Percentiles rank a stretch among this genome's conserved stretches.
Evolutionary conservation across 805 yeast genomes (phyloP).

Genomic region (Metschnikowia proteae): DNA sequence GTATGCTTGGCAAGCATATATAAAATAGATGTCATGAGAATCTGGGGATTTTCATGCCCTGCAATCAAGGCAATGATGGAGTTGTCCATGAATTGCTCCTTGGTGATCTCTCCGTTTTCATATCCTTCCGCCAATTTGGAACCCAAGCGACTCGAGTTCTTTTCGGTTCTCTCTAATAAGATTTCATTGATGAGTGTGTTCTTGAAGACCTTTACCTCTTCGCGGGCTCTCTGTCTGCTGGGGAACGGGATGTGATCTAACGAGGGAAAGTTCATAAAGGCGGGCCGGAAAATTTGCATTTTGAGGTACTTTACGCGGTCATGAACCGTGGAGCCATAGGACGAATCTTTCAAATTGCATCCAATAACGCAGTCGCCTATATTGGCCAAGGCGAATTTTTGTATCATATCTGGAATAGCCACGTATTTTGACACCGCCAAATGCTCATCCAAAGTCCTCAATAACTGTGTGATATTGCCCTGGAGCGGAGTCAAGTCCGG

Average conservation of each 20-base stretch:
- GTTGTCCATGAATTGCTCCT: conserved; percentile 51
- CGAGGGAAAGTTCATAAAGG: conserved; percentile 53
- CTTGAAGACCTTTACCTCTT: conserved; percentile 28
- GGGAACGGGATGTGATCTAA: conserved; percentile 49
- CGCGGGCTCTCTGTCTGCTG: conserved; percentile 42
- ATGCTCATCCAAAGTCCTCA: conserved; percentile 20
- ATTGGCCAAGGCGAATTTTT: conserved; percentile 46
- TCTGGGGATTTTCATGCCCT: conserved; percentile 62
- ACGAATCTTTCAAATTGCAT: conserved; percentile 41
- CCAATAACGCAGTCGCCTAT: conserved; percentile 51
- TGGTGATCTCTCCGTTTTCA: conserved; percentile 33
- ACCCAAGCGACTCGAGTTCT: conserved; percentile 22
- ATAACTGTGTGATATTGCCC: conserved; percentile 35
- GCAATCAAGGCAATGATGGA: conserved; percentile 54
- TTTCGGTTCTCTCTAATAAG: conserved; percentile 34
- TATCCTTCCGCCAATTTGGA: conserved; percentile 37
- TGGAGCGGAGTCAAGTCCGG: conserved; percentile 40
- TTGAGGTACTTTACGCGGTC: conserved; percentile 42
- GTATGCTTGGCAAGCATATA: conserved; percentile 45
- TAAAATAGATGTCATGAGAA: conserved; percentile 45
- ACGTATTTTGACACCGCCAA: conserved; percentile 6
- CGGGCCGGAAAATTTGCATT: conserved; percentile 51
- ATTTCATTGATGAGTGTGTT: conserved; percentile 9
- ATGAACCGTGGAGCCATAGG: conserved; percentile 33
- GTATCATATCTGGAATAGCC: conserved; percentile 35